phyloP scores from a whole-genome alignment of 148 eudicot genomes.

The Spergularia marina region DNA sequence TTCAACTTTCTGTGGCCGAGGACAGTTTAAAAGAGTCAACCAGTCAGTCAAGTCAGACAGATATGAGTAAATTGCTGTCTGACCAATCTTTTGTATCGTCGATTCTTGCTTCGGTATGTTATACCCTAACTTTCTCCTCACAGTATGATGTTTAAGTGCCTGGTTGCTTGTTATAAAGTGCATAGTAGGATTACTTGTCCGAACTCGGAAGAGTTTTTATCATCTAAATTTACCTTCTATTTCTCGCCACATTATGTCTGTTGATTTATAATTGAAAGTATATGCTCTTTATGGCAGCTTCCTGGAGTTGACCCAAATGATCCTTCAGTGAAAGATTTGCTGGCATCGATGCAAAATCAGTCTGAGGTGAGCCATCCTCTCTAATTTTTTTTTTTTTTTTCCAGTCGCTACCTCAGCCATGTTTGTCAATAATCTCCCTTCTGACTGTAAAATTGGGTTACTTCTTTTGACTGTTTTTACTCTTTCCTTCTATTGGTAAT shows the following conservation, averaged over 20 bases:
- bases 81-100: constrained; percentile 85
- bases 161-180: background rate
- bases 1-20: constrained; percentile 70
- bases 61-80: constrained; percentile 70
- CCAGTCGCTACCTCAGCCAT: background rate
- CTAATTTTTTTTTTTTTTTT: background rate
- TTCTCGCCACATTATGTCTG: background rate
- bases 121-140: background rate
- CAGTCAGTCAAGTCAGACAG: constrained; percentile 55
- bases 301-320: constrained; percentile 99
- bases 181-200: background rate
- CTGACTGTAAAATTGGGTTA: background rate
- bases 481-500: too few species aligned
- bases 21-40: constrained; percentile 57
- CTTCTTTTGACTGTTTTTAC: too few species aligned
- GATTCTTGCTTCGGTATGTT: constrained; percentile 75
- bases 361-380: constrained; percentile 61
- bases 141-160: background rate
- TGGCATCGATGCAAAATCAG: constrained; percentile 85
- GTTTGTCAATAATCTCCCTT: background rate
- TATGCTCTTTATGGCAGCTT: constrained; percentile 46
- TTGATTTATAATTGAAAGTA: background rate
- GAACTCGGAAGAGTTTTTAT: background rate
- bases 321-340: constrained; percentile 75
- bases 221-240: background rate